Conservation (phyloP, 768 basidiomycete species). For the Tephrocybe sp. region DNA sequence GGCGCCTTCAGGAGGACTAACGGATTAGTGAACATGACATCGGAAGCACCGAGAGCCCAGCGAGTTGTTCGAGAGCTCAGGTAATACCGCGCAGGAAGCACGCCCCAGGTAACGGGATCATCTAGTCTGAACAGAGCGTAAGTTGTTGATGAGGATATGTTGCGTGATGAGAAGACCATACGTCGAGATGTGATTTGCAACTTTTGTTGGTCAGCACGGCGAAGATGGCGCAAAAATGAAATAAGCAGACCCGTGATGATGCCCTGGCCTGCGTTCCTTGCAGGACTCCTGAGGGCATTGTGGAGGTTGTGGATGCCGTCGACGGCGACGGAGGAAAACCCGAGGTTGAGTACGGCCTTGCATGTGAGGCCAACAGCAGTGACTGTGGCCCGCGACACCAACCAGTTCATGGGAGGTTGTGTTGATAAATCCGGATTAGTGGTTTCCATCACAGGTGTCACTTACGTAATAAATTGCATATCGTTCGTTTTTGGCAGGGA, state of each 20-base stretch:
- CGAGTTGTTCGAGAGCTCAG: slow-evolving; percentile 61
- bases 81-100: slow-evolving; percentile 68
- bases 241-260: slow-evolving; percentile 65
- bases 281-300: slow-evolving; percentile 53
- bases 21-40: slow-evolving; percentile 95
- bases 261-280: slow-evolving; percentile 54
- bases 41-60: slow-evolving; percentile 92
- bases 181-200: slow-evolving; percentile 95
- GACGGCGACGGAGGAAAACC: slow-evolving; percentile 68
- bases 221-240: not conserved
- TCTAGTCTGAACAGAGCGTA: slow-evolving; percentile 56
- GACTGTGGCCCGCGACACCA: slow-evolving; percentile 62
- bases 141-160: slow-evolving; percentile 1
- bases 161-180: slow-evolving; percentile 36
- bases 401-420: slow-evolving; percentile 31
- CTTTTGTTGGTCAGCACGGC: slow-evolving; percentile 36
- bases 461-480: slow-evolving; percentile 20
- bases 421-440: slow-evolving; percentile 1
- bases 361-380: slow-evolving; percentile 71
- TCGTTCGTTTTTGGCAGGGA: slow-evolving; percentile 15
- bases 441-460: slow-evolving; percentile 6
- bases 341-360: slow-evolving; percentile 73
- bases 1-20: slow-evolving; percentile 35
- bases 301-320: slow-evolving; percentile 67
- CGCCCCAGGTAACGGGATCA: slow-evolving; percentile 86